Conservation (phyloP, 129 eudicot species). For the Cynara cardunculus region DNA sequence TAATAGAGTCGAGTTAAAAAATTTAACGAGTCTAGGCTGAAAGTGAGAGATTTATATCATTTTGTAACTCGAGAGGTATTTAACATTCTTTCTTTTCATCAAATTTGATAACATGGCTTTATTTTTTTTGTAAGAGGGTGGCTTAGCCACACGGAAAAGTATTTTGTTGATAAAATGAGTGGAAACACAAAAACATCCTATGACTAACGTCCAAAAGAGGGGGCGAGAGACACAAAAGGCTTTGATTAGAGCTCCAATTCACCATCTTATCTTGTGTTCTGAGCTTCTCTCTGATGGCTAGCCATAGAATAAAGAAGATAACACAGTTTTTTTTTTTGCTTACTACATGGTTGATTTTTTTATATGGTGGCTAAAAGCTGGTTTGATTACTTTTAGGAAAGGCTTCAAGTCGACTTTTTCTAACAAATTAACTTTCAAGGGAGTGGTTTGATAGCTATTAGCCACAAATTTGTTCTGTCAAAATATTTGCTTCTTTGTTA, state of each 20-base stretch:
- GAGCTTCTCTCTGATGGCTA: slow-evolving; percentile 1
- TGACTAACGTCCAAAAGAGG: neutral
- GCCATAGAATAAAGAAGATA: neutral
- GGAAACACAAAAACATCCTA: neutral
- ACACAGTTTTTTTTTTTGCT: neutral
- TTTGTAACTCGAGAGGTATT: neutral
- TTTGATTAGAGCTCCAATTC: neutral
- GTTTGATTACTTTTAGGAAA: slow-evolving; percentile 2
- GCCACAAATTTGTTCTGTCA: neutral
- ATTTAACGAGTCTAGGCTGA: neutral
- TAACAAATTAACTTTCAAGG: neutral
- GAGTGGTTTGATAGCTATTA: neutral
- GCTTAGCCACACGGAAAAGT: neutral
- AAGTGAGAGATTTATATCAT: neutral
- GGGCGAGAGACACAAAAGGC: neutral
- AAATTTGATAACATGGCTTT: neutral
- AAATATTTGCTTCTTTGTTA: neutral
- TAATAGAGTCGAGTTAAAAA: neutral
- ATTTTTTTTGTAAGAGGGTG: neutral
- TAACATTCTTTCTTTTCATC: neutral
- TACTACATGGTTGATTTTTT: neutral
- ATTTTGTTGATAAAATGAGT: neutral
- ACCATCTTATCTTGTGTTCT: neutral
- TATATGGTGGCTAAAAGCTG: neutral
- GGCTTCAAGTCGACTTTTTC: neutral